Evolutionary conservation across 2,329 filamentous ascomycete genomes (phyloP).

Genomic region (Alternaria conjuncta): DNA sequence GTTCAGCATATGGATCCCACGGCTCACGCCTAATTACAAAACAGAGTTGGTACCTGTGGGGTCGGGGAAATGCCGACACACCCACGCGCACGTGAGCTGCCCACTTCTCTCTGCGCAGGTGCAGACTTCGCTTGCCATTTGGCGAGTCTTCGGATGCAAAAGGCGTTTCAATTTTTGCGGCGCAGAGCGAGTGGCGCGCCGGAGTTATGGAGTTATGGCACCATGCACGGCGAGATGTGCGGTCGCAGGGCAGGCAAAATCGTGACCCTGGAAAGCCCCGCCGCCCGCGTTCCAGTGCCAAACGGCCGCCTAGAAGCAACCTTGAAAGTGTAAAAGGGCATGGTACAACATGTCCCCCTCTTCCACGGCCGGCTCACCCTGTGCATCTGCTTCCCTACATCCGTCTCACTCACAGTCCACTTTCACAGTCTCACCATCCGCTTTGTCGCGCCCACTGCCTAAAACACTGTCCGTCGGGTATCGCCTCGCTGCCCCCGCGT

Average conservation of each 20-base stretch:
- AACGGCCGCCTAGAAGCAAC: slow-evolving; percentile 3
- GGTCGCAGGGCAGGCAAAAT: neutral
- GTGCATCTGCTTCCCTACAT: neutral
- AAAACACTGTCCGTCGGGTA: slow-evolving; percentile 8
- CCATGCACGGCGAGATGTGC: slow-evolving; percentile 1
- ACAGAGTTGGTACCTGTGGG: slow-evolving; percentile 11
- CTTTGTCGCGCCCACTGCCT: neutral
- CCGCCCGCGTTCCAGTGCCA: slow-evolving; percentile 9
- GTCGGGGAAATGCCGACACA: slow-evolving; percentile 21
- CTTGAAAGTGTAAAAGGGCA: neutral
- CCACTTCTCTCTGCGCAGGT: neutral
- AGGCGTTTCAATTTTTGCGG: slow-evolving; percentile 29
- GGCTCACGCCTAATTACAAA: slow-evolving; percentile 9
- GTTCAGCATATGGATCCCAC: slow-evolving; percentile 23
- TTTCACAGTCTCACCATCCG: neutral
- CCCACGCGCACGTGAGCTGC: slow-evolving; percentile 21
- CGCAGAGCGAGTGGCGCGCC: neutral
- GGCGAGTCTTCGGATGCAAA: slow-evolving; percentile 17
- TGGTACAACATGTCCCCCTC: slow-evolving; percentile 6
- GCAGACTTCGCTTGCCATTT: slow-evolving; percentile 3
- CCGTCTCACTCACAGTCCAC: neutral
- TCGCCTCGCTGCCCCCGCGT: slow-evolving; percentile 25
- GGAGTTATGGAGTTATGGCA: slow-evolving; percentile 4
- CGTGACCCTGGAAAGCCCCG: slow-evolving; percentile 8
- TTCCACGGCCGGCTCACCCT: neutral